Conservation (phyloP, 139 green algal genomes). For the Edaphochlamys debaryana region DNA sequence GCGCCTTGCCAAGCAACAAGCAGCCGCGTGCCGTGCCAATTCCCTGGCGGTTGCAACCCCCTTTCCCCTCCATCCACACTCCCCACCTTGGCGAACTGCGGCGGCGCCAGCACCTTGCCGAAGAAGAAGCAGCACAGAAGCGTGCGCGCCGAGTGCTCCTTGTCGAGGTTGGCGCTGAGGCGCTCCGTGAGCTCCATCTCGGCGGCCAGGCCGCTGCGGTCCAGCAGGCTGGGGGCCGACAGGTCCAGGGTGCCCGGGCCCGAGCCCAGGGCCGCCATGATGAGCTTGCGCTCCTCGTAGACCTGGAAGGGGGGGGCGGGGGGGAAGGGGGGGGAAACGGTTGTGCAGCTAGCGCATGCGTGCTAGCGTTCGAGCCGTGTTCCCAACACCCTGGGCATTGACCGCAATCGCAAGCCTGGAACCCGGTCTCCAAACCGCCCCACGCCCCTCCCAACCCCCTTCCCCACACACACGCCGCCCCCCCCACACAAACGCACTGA, state of each 20-base stretch:
- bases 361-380: no score
- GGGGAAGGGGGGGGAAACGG: not conserved
- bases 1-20: no score
- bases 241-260: not conserved
- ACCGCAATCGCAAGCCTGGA: no score
- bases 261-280: not conserved
- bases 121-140: constrained; percentile 41
- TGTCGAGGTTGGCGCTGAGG: constrained; percentile 21
- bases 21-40: no score
- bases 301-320: not conserved
- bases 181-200: constrained; percentile 37
- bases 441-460: not conserved
- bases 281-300: constrained; percentile 30
- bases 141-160: constrained; percentile 32
- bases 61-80: not conserved
- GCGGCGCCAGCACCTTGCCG: constrained; percentile 33
- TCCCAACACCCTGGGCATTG: not conserved
- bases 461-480: not conserved
- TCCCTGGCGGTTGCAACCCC: no score
- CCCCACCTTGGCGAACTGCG: constrained; percentile 38
- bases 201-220: not conserved
- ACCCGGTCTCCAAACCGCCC: no score
- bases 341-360: not conserved
- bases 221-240: not conserved
- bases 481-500: not conserved